Base-by-base conservation (phyloP, 2,329 filamentous ascomycete genomes). In the Trichoderma cornu-damae region DNA sequence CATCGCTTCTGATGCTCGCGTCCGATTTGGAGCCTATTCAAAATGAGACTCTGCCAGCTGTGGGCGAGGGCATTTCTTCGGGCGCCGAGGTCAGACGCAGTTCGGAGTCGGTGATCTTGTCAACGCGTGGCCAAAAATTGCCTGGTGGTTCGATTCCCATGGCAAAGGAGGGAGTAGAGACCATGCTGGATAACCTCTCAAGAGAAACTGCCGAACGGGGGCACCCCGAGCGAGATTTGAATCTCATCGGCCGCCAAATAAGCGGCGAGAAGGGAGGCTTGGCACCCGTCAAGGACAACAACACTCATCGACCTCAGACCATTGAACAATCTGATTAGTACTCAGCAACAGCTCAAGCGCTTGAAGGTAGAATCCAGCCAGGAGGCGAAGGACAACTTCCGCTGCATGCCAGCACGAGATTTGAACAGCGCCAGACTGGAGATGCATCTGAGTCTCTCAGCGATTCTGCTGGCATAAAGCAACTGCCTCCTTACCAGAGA, bases 321-420 rank as follows among this genome's bases (percentile, higher is more conserved):
- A 51, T 24, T 32, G 53, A 59, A 40, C 60, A 59, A 51, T 50
- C 61, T 65, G 63, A 52, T 16, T 63, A 63, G 61, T 44, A 60
- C 22, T 20, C 61, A 61, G 63, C 42, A 42, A 26, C 47, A 43
- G 46, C 49, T 57, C 52, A 43, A 35, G 35, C 30, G 32, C 44
- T 18, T n/a, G 48, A 44, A 9, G 22, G 32, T 22, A 52, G 35
- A 32, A 22, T 18, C n/a, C 40, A 42, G 20, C 32, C 34, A 16
- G 26, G 16, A 34, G 37, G 24, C 46, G 54, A 34, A 40, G 37
- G 9, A 18, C 48, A 52, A 55, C 38, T 32, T 18, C 28, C 32
- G 32, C 42, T 42, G 34, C 47, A 51, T 43, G 30, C 26, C 24
- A 14, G 22, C 12, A n/a, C 32, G 18, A 22, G 37, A 47, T 16